phyloP scores from a whole-genome alignment of 78 protist genomes.

The Dictyostelium intermedium region DNA sequence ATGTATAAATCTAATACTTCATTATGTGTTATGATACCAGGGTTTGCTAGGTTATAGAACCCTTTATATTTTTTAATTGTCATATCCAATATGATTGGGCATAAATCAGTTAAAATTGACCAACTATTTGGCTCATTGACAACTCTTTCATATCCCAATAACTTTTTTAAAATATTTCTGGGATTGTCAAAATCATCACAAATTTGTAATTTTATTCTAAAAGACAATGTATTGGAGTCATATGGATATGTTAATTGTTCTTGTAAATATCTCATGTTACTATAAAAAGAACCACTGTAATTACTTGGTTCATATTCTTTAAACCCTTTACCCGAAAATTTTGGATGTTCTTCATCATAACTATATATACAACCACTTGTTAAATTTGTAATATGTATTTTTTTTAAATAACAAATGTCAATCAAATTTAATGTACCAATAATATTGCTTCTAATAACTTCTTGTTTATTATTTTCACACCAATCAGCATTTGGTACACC shows the following conservation, averaged over 20 bases:
- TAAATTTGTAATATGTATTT: slow-evolving; percentile 85
- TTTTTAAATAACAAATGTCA: slow-evolving; percentile 41
- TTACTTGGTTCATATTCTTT: slow-evolving; percentile 88
- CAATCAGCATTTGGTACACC: slow-evolving; percentile 93
- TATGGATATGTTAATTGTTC: slow-evolving; percentile 74
- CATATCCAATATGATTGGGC: slow-evolving; percentile 91
- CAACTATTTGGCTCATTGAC: slow-evolving; percentile 92
- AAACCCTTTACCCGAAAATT: slow-evolving; percentile 68
- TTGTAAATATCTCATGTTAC: slow-evolving; percentile 77
- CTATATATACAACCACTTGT: slow-evolving; percentile 95
- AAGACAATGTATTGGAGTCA: slow-evolving; percentile 57
- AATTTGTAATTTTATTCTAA: slow-evolving; percentile 92
- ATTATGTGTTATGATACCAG: slow-evolving; percentile 91
- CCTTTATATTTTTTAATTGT: slow-evolving; percentile 52
- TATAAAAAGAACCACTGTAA: slow-evolving; percentile 89
- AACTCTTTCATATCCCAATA: slow-evolving; percentile 12
- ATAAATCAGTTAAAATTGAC: slow-evolving; percentile 82
- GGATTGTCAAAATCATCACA: slow-evolving; percentile 73
- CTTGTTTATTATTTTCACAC: slow-evolving; percentile 88
- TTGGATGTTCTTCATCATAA: slow-evolving; percentile 85
- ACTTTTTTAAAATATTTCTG: slow-evolving; percentile 85
- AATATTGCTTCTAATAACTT: slow-evolving; percentile 79
- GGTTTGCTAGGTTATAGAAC: slow-evolving; percentile 89
- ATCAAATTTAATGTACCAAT: slow-evolving; percentile 79
- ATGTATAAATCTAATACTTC: slow-evolving; percentile 87